These are phyloP conservation scores for Passiflora organensis DNA, from an alignment of 345 rosid genomes.

Conservation along the genomic window DNA sequence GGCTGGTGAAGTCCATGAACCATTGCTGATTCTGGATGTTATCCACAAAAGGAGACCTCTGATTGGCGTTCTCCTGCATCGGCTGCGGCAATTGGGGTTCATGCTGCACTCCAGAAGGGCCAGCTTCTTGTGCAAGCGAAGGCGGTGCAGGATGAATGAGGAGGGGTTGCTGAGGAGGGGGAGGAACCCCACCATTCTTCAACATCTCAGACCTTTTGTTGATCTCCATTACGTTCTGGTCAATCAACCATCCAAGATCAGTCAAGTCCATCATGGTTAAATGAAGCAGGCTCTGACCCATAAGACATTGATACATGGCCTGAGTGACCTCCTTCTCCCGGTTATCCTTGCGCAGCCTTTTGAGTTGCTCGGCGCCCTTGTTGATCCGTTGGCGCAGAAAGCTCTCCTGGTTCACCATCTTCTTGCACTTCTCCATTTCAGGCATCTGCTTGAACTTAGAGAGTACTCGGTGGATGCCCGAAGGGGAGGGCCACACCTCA, in stretches of 20 bases:
- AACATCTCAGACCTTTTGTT: background rate
- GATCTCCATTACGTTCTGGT: slow-evolving; percentile 25
- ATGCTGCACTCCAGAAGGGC: background rate
- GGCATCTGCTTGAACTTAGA: slow-evolving; percentile 33
- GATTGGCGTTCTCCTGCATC: too few relatives aligned
- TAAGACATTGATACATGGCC: slow-evolving; percentile 26
- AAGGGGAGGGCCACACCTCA: slow-evolving; percentile 46
- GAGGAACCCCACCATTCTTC: background rate
- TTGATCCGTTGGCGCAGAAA: slow-evolving; percentile 35
- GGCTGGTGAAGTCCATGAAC: slow-evolving; percentile 17
- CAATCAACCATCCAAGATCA: slow-evolving; percentile 33
- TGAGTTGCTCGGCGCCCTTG: slow-evolving; percentile 30
- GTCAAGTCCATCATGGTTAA: slow-evolving; percentile 33
- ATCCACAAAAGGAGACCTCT: too few relatives aligned
- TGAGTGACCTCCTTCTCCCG: slow-evolving; percentile 33
- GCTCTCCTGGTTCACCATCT: slow-evolving; percentile 42
- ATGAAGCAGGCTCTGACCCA: slow-evolving; percentile 6
- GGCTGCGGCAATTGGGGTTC: slow-evolving; percentile 3
- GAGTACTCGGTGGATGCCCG: slow-evolving; percentile 27
- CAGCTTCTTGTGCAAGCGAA: background rate
- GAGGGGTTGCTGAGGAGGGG: background rate
- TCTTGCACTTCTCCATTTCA: slow-evolving; percentile 41
- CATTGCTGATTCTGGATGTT: slow-evolving; percentile 14
- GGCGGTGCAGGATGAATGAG: background rate
- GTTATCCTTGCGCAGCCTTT: slow-evolving; percentile 36